Conservation (phyloP, 805 yeast genomes). For the Barnettozyma wickerhamii region DNA sequence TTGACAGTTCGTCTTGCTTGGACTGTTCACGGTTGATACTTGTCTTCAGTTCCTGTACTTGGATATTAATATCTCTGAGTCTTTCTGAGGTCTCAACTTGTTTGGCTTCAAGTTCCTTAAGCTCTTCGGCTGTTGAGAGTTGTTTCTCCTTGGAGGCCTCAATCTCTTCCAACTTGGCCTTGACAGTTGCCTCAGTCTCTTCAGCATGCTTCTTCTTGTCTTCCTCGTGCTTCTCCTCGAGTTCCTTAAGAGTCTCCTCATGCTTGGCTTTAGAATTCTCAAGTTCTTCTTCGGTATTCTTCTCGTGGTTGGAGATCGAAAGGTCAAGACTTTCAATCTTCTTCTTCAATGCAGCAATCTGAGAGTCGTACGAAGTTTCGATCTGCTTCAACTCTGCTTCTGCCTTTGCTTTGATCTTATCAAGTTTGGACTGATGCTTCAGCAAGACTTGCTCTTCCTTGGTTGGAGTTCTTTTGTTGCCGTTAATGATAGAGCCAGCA, state of each 20-base stretch:
- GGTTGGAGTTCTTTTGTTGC: slow-evolving; percentile 11
- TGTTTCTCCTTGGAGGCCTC: slow-evolving; percentile 21
- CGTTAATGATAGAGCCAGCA: neutral
- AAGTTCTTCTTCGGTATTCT: slow-evolving; percentile 11
- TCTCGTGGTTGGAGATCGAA: slow-evolving; percentile 15
- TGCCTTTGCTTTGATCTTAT: slow-evolving; percentile 14
- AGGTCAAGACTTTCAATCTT: slow-evolving; percentile 21
- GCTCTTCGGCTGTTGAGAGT: slow-evolving; percentile 15
- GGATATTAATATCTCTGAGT: slow-evolving; percentile 14
- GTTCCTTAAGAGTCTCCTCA: slow-evolving; percentile 15
- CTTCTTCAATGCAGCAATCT: slow-evolving; percentile 20
- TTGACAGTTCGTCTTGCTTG: slow-evolving; percentile 17
- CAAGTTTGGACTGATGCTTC: slow-evolving; percentile 16
- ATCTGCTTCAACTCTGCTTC: slow-evolving; percentile 17
- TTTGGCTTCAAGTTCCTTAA: slow-evolving; percentile 21
- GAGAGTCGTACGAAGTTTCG: slow-evolving; percentile 17
- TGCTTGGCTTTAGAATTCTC: slow-evolving; percentile 14
- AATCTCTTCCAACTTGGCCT: slow-evolving; percentile 17
- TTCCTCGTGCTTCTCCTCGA: slow-evolving; percentile 23
- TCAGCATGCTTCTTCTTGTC: slow-evolving; percentile 16
- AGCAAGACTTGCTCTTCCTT: slow-evolving; percentile 19
- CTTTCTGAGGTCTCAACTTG: slow-evolving; percentile 23
- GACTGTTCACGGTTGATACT: slow-evolving; percentile 16
- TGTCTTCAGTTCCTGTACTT: slow-evolving; percentile 15
- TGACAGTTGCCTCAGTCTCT: slow-evolving; percentile 22